Percentiles rank a stretch among this genome's conserved stretches.
phyloP scores from a whole-genome alignment of 805 yeast genomes.

The Candida andamanensis region DNA sequence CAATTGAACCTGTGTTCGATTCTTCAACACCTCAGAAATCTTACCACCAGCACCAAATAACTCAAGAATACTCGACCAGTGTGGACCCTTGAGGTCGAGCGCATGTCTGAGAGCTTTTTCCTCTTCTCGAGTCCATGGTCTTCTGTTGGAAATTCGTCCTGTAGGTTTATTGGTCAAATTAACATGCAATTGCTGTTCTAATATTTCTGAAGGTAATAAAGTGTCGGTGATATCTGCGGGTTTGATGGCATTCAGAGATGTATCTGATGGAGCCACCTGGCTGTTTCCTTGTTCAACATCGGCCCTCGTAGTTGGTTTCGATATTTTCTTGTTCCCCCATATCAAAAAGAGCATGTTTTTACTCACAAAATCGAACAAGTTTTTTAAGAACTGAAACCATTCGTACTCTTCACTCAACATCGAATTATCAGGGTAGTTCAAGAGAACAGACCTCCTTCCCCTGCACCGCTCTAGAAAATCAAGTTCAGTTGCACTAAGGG shows the following conservation, averaged over 20 bases:
- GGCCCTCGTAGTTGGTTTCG: slow-evolving; percentile 1
- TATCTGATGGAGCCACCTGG: slow-evolving; percentile 1
- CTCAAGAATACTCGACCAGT: slow-evolving; percentile 88
- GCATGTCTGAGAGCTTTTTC: slow-evolving; percentile 82
- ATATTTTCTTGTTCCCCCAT: slow-evolving; percentile 55
- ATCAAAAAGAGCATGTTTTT: slow-evolving; percentile 67
- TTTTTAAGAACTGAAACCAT: slow-evolving; percentile 81
- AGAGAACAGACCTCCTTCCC: slow-evolving; percentile 60
- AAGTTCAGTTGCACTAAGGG: slow-evolving; percentile 66
- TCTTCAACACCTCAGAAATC: slow-evolving; percentile 74
- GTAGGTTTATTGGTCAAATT: slow-evolving; percentile 26
- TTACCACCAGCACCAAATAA: slow-evolving; percentile 94
- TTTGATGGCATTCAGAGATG: not conserved
- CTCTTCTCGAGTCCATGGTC: slow-evolving; percentile 86
- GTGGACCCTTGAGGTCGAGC: slow-evolving; percentile 78
- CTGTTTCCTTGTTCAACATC: slow-evolving; percentile 3
- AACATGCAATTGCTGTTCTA: slow-evolving; percentile 39
- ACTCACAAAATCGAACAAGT: slow-evolving; percentile 69
- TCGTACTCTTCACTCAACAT: slow-evolving; percentile 68
- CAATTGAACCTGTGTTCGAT: slow-evolving; percentile 84
- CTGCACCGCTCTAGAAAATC: slow-evolving; percentile 76
- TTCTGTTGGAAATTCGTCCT: slow-evolving; percentile 34
- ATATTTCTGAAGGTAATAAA: slow-evolving; percentile 39
- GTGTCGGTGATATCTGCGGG: slow-evolving; percentile 24
- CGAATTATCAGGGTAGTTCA: slow-evolving; percentile 42